Base-by-base conservation (phyloP, 345 rosid genomes). In the Bretschneidera sinensis region DNA sequence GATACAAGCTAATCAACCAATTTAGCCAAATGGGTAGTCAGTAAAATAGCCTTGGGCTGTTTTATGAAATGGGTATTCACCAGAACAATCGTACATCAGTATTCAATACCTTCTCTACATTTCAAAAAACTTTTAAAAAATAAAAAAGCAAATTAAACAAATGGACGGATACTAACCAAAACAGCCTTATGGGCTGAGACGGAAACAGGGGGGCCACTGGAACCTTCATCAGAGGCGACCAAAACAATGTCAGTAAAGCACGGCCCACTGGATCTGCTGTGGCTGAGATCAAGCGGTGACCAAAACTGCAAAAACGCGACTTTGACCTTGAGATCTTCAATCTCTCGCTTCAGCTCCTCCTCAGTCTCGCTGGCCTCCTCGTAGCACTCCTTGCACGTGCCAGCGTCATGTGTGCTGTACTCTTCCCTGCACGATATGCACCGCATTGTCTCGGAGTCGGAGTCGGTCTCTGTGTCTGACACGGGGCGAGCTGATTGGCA, bases 341-440 rank as follows among this genome's bases (percentile, higher is more conserved):
- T 86, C 75, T 86, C 87, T 23, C 83, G 76, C 70, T 86, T 86
- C 19, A 83, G 85, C 75, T 86, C 92, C 62, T 83, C 89, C 64
- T 86, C 81, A 5, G 87, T 81, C 68, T 61, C 73, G 56, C 80
- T 76, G 17, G 86, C 96, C 61, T 77, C 82, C 43, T 75, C 82
- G 59, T 74, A 79, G 64, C 83, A 86, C 70, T 81, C 86, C 72
- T 83, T 81, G 71, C 94, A 80, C n/a, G 83, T 80, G 19, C 88
- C 86, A 21, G 83, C 86, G 57, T 81, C 87, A 28, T 60, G 55
- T 48, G 69, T 21, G 48, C 43, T 65, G 79, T 83, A 87, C 68
- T 76, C 82, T 59, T 79, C 86, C 51, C 61, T 78, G 71, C 97
- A 90, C 17, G 95, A 85, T 48, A 79, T 60, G 78, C 92, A 85